phyloP scores from a whole-genome alignment of 345 rosid genomes.

The Boechera stricta region DNA sequence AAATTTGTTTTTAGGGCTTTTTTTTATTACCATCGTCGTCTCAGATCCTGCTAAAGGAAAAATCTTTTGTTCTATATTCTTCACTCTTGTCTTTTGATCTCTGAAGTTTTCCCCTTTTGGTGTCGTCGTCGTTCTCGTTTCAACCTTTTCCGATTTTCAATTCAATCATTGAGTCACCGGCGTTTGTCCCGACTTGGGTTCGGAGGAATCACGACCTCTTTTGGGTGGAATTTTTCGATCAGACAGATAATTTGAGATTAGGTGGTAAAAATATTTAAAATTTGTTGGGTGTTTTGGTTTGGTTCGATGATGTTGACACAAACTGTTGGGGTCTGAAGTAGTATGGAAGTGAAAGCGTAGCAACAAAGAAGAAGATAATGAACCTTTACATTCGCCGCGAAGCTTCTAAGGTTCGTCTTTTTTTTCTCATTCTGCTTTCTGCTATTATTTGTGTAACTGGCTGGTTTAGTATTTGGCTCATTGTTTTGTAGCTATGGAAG shows the following conservation, averaged over 20 bases:
- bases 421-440: not conserved
- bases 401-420: conserved; percentile 77
- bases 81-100: conserved; percentile 18
- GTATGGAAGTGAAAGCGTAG: conserved; percentile 57
- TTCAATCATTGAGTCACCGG: conserved; percentile 34
- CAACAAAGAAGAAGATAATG: conserved; percentile 51
- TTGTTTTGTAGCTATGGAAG: conserved; percentile 78
- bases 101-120: not conserved
- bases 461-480: not conserved
- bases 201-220: not conserved
- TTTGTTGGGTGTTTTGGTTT: conserved; percentile 1
- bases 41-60: conserved; percentile 34
- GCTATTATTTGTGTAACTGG: not conserved
- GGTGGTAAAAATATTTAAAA: not conserved
- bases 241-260: not conserved
- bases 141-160: conserved; percentile 25
- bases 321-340: conserved; percentile 55
- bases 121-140: conserved; percentile 16
- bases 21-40: conserved; percentile 1
- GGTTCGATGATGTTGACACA: conserved; percentile 53
- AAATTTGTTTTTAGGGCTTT: conserved; percentile 25
- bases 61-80: conserved; percentile 22
- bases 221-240: not conserved
- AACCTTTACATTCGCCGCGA: conserved; percentile 94
- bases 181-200: not conserved